Evolutionary conservation across 805 yeast genomes (phyloP).

Genomic region (Yarrowia divulgata): DNA sequence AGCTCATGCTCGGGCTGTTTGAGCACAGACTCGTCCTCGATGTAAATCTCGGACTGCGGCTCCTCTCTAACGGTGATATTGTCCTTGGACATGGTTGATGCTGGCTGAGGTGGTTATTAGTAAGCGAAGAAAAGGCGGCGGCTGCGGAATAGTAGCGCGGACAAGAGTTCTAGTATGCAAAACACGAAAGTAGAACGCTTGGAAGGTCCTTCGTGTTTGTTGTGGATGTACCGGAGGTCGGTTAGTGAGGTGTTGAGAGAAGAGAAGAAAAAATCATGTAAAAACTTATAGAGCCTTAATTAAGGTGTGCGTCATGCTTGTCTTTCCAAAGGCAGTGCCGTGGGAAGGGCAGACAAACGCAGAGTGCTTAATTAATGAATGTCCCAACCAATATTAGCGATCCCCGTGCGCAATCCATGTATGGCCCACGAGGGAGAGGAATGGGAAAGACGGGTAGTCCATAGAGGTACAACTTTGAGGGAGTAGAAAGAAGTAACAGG

Average conservation of each 20-base stretch:
- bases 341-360: too few species aligned
- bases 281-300: constrained; percentile 5
- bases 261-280: constrained; percentile 6
- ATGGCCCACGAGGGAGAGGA: background rate
- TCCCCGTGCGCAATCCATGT: constrained; percentile 18
- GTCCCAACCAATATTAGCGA: constrained; percentile 13
- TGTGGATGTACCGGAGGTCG: background rate
- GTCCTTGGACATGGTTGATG: constrained; percentile 16
- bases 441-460: background rate
- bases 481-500: too few species aligned
- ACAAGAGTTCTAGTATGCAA: constrained; percentile 44
- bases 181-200: constrained; percentile 47
- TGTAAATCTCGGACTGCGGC: background rate
- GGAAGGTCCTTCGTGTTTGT: constrained; percentile 44
- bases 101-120: constrained; percentile 15
- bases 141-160: background rate
- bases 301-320: constrained; percentile 7
- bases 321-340: constrained; percentile 11
- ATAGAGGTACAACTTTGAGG: background rate
- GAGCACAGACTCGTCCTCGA: constrained; percentile 16
- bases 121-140: background rate
- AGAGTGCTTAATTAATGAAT: background rate
- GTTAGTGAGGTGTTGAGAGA: constrained; percentile 6
- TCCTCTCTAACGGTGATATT: constrained; percentile 24
- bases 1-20: background rate